A percentile compares a stretch with the other conserved stretches of the same genome.
phyloP scores from a whole-genome alignment of 2,329 filamentous ascomycete genomes.

The Phaeophleospora eucalypticola region DNA sequence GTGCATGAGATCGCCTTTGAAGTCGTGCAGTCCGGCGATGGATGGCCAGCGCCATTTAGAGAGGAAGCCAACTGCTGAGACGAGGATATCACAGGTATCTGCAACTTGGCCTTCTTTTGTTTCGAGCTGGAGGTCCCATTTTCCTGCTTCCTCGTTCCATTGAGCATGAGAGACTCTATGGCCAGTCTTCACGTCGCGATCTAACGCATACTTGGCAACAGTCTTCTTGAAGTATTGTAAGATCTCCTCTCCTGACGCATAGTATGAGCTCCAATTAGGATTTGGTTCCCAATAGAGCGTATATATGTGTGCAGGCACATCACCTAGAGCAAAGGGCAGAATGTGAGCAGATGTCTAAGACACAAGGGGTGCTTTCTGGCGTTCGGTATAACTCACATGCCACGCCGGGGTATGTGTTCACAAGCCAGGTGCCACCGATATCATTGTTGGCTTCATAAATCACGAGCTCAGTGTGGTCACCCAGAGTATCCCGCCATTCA shows the following conservation, averaged over 20 bases:
- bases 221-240: slow-evolving; percentile 39
- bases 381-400: no score
- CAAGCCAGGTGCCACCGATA: slow-evolving; percentile 40
- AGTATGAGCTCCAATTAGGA: slow-evolving; percentile 32
- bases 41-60: slow-evolving; percentile 34
- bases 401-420: slow-evolving; percentile 28
- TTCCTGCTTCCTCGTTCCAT: slow-evolving; percentile 37
- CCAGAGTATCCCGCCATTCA: slow-evolving; percentile 28
- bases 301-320: slow-evolving; percentile 28
- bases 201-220: slow-evolving; percentile 39
- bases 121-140: slow-evolving; percentile 38
- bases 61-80: slow-evolving; percentile 27
- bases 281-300: slow-evolving; percentile 35
- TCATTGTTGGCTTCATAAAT: slow-evolving; percentile 43
- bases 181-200: slow-evolving; percentile 37
- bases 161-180: slow-evolving; percentile 36
- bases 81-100: slow-evolving; percentile 36
- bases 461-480: slow-evolving; percentile 34
- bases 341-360: no score
- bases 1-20: slow-evolving; percentile 35
- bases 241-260: slow-evolving; percentile 40
- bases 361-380: no score
- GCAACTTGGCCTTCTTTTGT: slow-evolving; percentile 22
- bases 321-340: slow-evolving; percentile 28
- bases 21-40: slow-evolving; percentile 34